Base-by-base conservation (phyloP, 345 rosid genomes). In the Eutrema heterophyllum region DNA sequence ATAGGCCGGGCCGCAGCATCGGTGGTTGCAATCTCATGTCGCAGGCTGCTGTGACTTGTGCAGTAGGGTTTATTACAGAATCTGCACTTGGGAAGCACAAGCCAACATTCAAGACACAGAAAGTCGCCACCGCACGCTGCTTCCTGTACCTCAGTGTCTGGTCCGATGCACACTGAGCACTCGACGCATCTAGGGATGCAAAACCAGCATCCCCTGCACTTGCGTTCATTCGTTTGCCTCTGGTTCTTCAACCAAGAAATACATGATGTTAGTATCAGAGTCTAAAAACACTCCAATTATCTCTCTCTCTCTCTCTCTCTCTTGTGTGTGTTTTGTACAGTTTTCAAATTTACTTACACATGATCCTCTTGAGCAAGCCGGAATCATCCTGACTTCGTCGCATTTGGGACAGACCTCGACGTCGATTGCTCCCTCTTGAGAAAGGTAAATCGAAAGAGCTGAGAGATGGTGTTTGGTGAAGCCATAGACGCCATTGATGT, bases 51-150 rank as follows among this genome's bases (percentile, higher is more conserved):
- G 45, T 94, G 93, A 10, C 4, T 77, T 43, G 73, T 73, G 56
- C 98, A 91, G 26, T 87, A 88, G 0, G 96, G 93, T 71, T 78
- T 83, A 70, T 91, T 89, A 48, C 98, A 91, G 46, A 79, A 81
- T 45, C 70, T 78, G 43, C 98, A 94, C 75, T 91, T 91, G 0
- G 92, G 85, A 40, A 91, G 88, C 46, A 21, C 78, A 68, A 88
- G 80, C 97, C 98, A 94, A 64, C 97, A 91, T 4, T 68, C 71
- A 44, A 73, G 78, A 75, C 97, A 91, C 68, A 89, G 29, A 8
- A 74, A 41, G 27, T 87, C 93, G 0, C 44, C 46, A 40, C 82
- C 74, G 24, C 95, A 91, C 12, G 79, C 79, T 33, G 89, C 71
- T 60, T 86, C 88, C 46, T 85, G 93, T 40, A 58, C 15, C 60